Percentiles rank a stretch among this genome's conserved stretches.
These are phyloP conservation scores for Acacia acuminata DNA, from an alignment of 306 rosid genomes.

Conservation along the genomic window DNA sequence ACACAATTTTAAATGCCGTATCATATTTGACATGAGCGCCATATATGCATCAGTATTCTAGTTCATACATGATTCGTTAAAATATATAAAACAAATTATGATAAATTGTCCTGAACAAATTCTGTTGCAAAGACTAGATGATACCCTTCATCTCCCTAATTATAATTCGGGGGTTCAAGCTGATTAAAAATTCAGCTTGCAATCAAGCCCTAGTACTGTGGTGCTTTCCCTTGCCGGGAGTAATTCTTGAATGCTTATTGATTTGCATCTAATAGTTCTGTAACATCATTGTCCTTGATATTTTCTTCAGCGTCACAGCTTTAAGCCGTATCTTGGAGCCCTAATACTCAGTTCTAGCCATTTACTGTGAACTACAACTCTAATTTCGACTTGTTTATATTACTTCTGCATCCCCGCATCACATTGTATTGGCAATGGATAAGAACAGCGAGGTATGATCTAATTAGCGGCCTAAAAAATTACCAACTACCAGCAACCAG, in stretches of 20 bases:
- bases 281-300: background rate
- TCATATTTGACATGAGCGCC: background rate
- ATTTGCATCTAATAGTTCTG: background rate
- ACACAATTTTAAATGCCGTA: background rate
- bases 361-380: background rate
- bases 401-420: conserved; percentile 14
- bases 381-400: background rate
- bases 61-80: background rate
- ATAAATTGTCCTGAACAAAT: background rate
- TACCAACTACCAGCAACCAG: conserved; percentile 15
- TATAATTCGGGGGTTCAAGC: background rate
- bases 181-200: background rate
- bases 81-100: background rate
- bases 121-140: background rate
- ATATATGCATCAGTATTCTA: background rate
- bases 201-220: conserved; percentile 2
- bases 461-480: conserved; percentile 23
- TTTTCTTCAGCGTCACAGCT: conserved; percentile 1
- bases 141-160: background rate
- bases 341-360: background rate
- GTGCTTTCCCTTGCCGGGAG: background rate
- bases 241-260: background rate
- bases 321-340: background rate
- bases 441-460: conserved; percentile 10
- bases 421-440: background rate